Percentiles rank a stretch among this genome's conserved stretches.
Conservation (phyloP, 768 basidiomycete genomes). For the Hericium erinaceus region DNA sequence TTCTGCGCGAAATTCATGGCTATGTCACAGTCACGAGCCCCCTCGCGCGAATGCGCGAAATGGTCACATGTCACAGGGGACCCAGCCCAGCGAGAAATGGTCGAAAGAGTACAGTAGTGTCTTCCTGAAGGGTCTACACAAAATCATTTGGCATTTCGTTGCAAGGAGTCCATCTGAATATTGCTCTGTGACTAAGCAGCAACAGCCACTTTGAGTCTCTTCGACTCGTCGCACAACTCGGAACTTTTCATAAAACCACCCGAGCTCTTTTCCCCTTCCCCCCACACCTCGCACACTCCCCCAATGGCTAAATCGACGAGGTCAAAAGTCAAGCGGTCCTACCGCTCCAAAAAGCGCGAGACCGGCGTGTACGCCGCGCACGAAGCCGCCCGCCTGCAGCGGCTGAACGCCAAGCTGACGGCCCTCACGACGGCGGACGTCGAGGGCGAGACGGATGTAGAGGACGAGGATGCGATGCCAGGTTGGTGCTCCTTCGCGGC, state of each 20-base stretch:
- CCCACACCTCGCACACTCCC: neutral
- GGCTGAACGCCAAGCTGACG: conserved; percentile 59
- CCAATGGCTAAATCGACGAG: conserved; percentile 77
- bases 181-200: no score
- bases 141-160: no score
- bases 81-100: no score
- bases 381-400: conserved; percentile 67
- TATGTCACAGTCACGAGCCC: no score
- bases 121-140: no score
- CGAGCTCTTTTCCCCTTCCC: neutral
- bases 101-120: no score
- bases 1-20: no score
- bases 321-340: conserved; percentile 73
- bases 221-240: no score
- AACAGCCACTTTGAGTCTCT: no score
- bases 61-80: no score
- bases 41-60: no score
- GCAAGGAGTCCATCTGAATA: no score
- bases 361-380: conserved; percentile 65
- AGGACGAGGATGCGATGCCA: conserved; percentile 18
- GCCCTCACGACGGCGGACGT: conserved; percentile 31
- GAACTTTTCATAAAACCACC: neutral
- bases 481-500: conserved; percentile 13
- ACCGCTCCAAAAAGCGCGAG: conserved; percentile 70
- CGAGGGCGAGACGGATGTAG: conserved; percentile 4